Percentiles rank a stretch among this genome's conserved stretches.
Evolutionary conservation across 176 grass and related monocot genomes (phyloP).

Genomic region (Poa pratensis): DNA sequence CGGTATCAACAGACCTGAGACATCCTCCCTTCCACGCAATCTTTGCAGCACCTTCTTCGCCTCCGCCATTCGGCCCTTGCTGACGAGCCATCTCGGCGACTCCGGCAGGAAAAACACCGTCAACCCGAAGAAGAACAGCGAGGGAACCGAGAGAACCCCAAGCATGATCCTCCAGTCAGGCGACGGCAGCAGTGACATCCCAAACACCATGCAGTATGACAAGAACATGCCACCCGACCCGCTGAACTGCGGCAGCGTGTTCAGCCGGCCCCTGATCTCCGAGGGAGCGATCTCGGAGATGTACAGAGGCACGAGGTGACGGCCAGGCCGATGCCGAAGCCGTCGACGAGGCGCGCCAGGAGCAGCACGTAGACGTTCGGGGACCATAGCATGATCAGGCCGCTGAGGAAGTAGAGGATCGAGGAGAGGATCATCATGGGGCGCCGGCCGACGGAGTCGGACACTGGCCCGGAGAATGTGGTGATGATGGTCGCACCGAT

Average conservation of each 20-base stretch:
- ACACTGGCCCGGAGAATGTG: slow-evolving; percentile 76
- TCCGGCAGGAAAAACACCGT: slow-evolving; percentile 84
- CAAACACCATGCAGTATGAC: slow-evolving; percentile 93
- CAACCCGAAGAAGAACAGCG: slow-evolving; percentile 71
- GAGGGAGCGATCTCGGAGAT: slow-evolving; percentile 94
- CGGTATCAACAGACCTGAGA: slow-evolving; percentile 72
- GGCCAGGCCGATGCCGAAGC: slow-evolving; percentile 82
- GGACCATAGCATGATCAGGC: slow-evolving; percentile 86
- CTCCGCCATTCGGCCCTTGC: slow-evolving; percentile 86
- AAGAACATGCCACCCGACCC: slow-evolving; percentile 88
- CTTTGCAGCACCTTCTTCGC: slow-evolving; percentile 83
- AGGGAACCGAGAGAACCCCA: slow-evolving; percentile 78
- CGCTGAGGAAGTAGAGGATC: slow-evolving; percentile 69
- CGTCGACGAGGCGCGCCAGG: slow-evolving; percentile 77
- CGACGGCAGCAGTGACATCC: slow-evolving; percentile 74
- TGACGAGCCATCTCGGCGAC: slow-evolving; percentile 93
- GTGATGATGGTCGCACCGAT: slow-evolving; percentile 90
- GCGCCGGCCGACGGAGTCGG: slow-evolving; percentile 74
- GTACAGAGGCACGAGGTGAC: slow-evolving; percentile 90
- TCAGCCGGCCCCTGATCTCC: slow-evolving; percentile 80
- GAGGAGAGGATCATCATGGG: slow-evolving; percentile 85
- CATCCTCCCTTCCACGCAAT: slow-evolving; percentile 76
- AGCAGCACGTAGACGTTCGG: slow-evolving; percentile 86
- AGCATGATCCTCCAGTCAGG: slow-evolving; percentile 97
- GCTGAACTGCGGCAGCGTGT: slow-evolving; percentile 88